Evolutionary conservation across 768 basidiomycete genomes (phyloP), one percentile per base, ranked within the genome.

Genomic region (Suillus decipiens): DNA sequence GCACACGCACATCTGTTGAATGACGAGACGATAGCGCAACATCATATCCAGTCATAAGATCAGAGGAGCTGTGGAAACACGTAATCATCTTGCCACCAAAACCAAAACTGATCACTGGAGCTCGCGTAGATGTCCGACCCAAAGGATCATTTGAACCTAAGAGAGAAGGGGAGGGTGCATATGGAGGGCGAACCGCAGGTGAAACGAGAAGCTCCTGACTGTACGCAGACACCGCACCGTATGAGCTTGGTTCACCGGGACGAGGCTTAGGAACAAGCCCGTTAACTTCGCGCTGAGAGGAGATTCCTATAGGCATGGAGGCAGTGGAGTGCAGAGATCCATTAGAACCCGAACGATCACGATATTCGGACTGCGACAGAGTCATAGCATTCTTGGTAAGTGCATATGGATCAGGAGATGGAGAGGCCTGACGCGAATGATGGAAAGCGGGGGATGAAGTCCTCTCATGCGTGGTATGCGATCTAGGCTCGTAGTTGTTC

Each of bases 31-130:
- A 85, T 31, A 93, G 78, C 1, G 90, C 88, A 55, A 92, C 86
- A 73, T 93, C 89, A 72, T 93, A 89, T 48, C 90, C 89, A 22
- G 89, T 86, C 72, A 81, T 86, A 71, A 89, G 74, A 17, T 85
- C 84, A 14, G 84, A 78, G 59, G 85, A 82, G 36, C 85, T 84
- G 68, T 93, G 94, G 79, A 96, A 97, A 73, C 92, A 96, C 9
- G 93, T 89, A 10, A 96, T 83, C 62, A 98, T 69, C 70, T 90
- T 90, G 12, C 96, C 96, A n/a, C 95, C 95, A 69, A 96, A 95
- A 0, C 96, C 96, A 69, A 98, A 97, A 65, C 87, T 90, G 60
- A 96, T 79, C 34, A 97, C 80, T 0, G 96, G 96, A 10, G 88
- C 85, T 42, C 86, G 85, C 61, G 84, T 85, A 3, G 87, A 80